Conservation (phyloP, 2,329 filamentous ascomycete genomes). For the Purpureocillium lavendulum region DNA sequence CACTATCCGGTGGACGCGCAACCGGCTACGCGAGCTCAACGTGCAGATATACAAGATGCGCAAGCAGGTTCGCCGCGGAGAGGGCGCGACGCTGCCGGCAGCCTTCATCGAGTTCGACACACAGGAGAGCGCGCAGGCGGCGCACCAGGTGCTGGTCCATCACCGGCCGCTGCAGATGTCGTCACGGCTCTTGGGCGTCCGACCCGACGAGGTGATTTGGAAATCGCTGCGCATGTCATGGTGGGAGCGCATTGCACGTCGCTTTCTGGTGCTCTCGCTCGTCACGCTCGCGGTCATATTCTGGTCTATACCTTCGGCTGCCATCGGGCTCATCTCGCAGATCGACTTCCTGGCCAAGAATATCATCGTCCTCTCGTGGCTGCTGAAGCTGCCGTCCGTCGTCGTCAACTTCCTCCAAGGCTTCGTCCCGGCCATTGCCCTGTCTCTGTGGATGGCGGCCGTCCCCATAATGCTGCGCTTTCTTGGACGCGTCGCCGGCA, state of each 20-base stretch:
- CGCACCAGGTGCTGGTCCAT: slow-evolving; percentile 79
- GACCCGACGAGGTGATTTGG: slow-evolving; percentile 83
- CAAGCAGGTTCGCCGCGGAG: slow-evolving; percentile 63
- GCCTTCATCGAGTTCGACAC: slow-evolving; percentile 87
- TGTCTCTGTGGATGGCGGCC: slow-evolving; percentile 79
- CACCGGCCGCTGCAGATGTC: slow-evolving; percentile 83
- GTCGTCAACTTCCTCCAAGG: slow-evolving; percentile 80
- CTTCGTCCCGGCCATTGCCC: slow-evolving; percentile 68
- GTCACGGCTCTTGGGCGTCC: slow-evolving; percentile 75
- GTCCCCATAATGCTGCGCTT: slow-evolving; percentile 75
- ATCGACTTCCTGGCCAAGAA: slow-evolving; percentile 59
- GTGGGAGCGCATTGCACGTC: slow-evolving; percentile 75
- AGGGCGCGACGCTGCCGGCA: slow-evolving; percentile 59
- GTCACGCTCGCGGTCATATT: slow-evolving; percentile 76
- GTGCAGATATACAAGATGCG: slow-evolving; percentile 53
- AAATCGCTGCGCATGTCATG: slow-evolving; percentile 72
- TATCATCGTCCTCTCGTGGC: slow-evolving; percentile 63
- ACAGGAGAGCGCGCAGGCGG: slow-evolving; percentile 76
- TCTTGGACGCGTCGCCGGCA: slow-evolving; percentile 71
- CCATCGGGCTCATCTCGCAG: slow-evolving; percentile 83
- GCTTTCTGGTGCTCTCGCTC: slow-evolving; percentile 60
- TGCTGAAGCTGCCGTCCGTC: slow-evolving; percentile 58
- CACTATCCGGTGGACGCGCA: slow-evolving; percentile 83
- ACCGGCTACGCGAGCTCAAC: slow-evolving; percentile 31
- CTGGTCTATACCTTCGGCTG: slow-evolving; percentile 68